Evolutionary conservation across 1,284 basidiomycete species (phyloP).

Genomic region (Irpex sp.): DNA sequence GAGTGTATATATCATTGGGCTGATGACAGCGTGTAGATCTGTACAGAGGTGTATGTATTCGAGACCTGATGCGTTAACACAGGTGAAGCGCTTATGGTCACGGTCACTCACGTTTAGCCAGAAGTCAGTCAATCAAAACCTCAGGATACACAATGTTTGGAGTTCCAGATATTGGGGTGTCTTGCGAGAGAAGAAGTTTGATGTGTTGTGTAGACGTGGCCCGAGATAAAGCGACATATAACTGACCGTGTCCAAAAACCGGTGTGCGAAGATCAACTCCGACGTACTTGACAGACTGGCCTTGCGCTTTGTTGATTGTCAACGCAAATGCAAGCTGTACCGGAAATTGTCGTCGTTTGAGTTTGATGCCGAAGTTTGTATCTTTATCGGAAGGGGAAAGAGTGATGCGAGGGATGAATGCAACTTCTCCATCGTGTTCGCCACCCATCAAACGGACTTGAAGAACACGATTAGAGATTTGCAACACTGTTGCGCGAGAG

Average conservation of each 20-base stretch:
- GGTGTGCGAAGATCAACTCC: slow-evolving; percentile 30
- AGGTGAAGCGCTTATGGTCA: no score
- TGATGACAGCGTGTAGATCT: no score
- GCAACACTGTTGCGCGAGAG: slow-evolving; percentile 19
- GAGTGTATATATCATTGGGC: no score
- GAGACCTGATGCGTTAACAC: no score
- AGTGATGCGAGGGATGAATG: slow-evolving; percentile 26
- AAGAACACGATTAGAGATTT: slow-evolving; percentile 9
- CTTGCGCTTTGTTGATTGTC: slow-evolving; percentile 42
- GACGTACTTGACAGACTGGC: slow-evolving; percentile 33
- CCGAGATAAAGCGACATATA: slow-evolving; percentile 40
- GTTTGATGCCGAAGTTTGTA: slow-evolving; percentile 20
- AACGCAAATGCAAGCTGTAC: slow-evolving; percentile 38
- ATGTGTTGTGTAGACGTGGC: slow-evolving; percentile 25
- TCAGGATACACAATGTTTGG: not conserved
- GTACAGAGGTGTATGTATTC: no score
- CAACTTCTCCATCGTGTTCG: slow-evolving; percentile 21
- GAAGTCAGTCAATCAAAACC: not conserved
- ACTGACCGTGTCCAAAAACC: slow-evolving; percentile 40
- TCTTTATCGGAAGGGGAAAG: slow-evolving; percentile 9
- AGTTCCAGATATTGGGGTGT: not conserved
- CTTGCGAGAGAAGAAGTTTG: slow-evolving; percentile 22
- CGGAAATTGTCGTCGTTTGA: slow-evolving; percentile 35
- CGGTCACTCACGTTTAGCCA: no score
- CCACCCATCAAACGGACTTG: slow-evolving; percentile 23